Conservation (phyloP, 352 stramenopile genomes). For the Globisporangium parvum region DNA sequence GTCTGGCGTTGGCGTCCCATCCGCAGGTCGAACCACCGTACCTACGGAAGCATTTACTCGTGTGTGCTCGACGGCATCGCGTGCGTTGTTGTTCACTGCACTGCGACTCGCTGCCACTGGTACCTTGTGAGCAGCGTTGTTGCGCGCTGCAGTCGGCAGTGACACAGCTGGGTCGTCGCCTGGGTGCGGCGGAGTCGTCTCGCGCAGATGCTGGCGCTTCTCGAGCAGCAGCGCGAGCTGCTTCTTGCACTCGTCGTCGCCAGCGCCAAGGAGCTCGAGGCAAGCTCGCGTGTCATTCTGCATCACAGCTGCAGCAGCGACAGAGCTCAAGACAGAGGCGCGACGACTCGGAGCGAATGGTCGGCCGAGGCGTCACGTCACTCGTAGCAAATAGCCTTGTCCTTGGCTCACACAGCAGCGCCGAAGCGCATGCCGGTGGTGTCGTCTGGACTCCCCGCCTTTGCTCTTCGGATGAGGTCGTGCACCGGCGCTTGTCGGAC, state of each 20-base stretch:
- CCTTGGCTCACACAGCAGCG: background rate
- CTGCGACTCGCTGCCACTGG: no score
- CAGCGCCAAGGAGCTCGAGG: conserved; percentile 10
- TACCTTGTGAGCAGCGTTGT: no score
- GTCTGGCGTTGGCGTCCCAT: no score
- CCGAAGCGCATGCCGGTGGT: conserved; percentile 26
- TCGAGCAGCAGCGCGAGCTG: conserved; percentile 35
- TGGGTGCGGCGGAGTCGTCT: conserved; percentile 2
- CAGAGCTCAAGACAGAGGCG: no score
- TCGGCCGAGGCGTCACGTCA: no score
- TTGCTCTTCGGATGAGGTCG: conserved; percentile 32
- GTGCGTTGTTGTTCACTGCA: no score
- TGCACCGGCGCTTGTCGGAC: conserved; percentile 27
- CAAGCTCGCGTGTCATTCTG: conserved; percentile 33
- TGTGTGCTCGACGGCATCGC: no score
- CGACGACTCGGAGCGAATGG: background rate
- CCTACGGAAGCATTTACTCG: no score
- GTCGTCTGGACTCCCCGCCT: conserved; percentile 17
- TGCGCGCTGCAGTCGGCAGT: no score
- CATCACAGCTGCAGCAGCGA: conserved; percentile 18
- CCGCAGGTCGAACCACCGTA: no score
- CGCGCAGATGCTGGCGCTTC: conserved; percentile 28
- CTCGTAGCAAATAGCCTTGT: no score
- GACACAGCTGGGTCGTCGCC: no score
- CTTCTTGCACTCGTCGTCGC: conserved; percentile 40